Conservation (phyloP, 495 filamentous ascomycete genomes). For the Oidiodendron maius region DNA sequence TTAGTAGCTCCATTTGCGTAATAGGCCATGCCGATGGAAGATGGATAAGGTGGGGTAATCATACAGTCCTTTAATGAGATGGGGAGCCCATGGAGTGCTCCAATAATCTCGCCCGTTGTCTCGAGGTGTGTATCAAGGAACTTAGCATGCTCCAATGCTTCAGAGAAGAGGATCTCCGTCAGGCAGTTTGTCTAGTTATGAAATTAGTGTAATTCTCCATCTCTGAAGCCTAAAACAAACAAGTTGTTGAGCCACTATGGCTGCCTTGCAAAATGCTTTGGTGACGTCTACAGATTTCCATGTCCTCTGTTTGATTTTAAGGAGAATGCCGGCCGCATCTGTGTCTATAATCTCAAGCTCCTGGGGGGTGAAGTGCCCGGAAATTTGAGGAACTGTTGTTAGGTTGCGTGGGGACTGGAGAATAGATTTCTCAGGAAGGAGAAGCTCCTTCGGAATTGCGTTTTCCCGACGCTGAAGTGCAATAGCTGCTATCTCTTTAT, state of each 20-base stretch:
- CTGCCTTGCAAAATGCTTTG: conserved; percentile 53
- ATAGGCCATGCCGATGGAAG: conserved; percentile 21
- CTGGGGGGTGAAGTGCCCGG: conserved; percentile 19
- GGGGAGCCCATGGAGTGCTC: conserved; percentile 54
- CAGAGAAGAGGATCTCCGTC: conserved; percentile 51
- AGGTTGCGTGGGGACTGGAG: conserved; percentile 17
- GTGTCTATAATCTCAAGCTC: conserved; percentile 57
- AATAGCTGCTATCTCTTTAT: conserved; percentile 21
- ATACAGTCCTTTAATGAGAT: conserved; percentile 54
- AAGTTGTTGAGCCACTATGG: conserved; percentile 24
- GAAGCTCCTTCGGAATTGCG: conserved; percentile 20
- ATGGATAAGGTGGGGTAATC: conserved; percentile 17
- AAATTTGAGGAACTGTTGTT: conserved; percentile 18
- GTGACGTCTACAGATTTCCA: conserved; percentile 50
- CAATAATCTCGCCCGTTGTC: conserved; percentile 39
- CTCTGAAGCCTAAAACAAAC: conserved; percentile 11
- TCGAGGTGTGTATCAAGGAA: conserved; percentile 46
- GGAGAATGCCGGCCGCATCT: conserved; percentile 43
- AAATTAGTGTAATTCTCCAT: no score
- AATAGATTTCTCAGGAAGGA: conserved; percentile 15
- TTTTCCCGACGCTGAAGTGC: conserved; percentile 22
- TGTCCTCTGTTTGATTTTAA: conserved; percentile 37
- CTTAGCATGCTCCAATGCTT: conserved; percentile 44
- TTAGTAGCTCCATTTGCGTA: conserved; percentile 41
- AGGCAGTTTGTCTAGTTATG: conserved; percentile 48